Evolutionary conservation across 345 rosid genomes (phyloP), one percentile per base, ranked within the genome.

Genomic region (Citrus trifoliata): DNA sequence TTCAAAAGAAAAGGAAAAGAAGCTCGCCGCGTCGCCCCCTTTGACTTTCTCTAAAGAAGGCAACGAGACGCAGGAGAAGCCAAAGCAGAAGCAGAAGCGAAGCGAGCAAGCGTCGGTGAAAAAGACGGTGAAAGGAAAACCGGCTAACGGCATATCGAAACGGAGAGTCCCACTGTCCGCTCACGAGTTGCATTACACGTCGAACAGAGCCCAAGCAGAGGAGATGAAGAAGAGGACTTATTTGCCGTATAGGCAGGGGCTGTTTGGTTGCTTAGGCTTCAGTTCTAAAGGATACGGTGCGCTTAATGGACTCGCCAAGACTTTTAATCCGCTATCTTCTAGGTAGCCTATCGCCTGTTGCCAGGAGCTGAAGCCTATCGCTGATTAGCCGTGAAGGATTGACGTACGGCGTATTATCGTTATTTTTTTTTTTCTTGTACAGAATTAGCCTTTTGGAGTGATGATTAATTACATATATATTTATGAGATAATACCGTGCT

Each of bases 221-320:
- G 88, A 88, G 86, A 80, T 88, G 90, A 88, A 81, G 87, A 82
- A 78, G 82, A 73, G 86, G 82, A 88, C 90, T 33, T 70, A 67
- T 48, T 81, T 86, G 81, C 88, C 90, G 13, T 88, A 85, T 81
- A 74, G 79, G 80, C 87, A 82, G 1, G 91, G 91, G 51, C 70
- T 88, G 58, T 82, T 88, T 16, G 91, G 89, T 14, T 88, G 91
- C 85, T 84, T 86, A 76, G 86, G 87, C 7, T 83, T 86, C 63
- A 84, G 82, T 40, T 81, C 84, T 2, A 81, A 79, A 72, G 80
- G 84, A n/a, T 84, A 81, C 46, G 80, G 84, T 8, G 78, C 78
- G 30, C 78, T 79, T 46, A 79, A 73, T 59, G 82, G 82, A 58
- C 82, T 79, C 3, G 74, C 82, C 32, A 73, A 67, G 68, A 28